These are phyloP conservation scores for Fusarium pilosicola DNA, from an alignment of 2,329 filamentous ascomycete genomes.

Conservation along the genomic window DNA sequence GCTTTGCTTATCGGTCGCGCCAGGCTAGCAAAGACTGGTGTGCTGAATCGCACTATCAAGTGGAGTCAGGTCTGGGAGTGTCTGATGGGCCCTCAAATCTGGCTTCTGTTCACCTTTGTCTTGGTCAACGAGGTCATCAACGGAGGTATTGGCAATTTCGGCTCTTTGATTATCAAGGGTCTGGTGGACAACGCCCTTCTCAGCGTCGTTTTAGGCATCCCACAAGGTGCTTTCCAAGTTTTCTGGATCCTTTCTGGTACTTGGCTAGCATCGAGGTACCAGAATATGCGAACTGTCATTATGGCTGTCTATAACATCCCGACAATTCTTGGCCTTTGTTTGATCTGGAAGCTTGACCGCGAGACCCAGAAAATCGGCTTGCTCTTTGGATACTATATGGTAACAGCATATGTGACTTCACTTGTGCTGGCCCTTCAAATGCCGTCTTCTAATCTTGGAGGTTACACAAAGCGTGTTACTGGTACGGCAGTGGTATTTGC, in stretches of 20 bases:
- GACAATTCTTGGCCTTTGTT: not conserved
- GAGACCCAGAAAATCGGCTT: not conserved
- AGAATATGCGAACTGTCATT: not conserved
- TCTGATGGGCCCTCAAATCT: not conserved
- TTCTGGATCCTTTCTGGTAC: not conserved
- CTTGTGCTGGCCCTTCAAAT: not conserved
- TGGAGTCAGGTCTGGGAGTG: not conserved
- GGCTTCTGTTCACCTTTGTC: not conserved
- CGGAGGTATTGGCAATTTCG: not conserved
- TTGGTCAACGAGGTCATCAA: not conserved
- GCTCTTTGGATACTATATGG: not conserved
- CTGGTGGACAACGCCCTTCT: not conserved
- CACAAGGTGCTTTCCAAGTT: not conserved
- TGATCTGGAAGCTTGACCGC: not conserved
- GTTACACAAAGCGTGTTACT: not conserved
- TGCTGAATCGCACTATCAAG: not conserved
- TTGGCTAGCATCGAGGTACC: not conserved
- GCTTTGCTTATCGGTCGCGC: not conserved
- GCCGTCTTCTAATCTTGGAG: not conserved
- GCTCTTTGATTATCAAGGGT: not conserved
- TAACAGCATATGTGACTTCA: not conserved
- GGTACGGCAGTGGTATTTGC: not conserved
- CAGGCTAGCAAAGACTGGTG: not conserved
- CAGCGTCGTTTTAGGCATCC: not conserved
- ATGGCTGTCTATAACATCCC: not conserved